phyloP scores from a whole-genome alignment of 305 asterid species.

The Solanum hybrid region DNA sequence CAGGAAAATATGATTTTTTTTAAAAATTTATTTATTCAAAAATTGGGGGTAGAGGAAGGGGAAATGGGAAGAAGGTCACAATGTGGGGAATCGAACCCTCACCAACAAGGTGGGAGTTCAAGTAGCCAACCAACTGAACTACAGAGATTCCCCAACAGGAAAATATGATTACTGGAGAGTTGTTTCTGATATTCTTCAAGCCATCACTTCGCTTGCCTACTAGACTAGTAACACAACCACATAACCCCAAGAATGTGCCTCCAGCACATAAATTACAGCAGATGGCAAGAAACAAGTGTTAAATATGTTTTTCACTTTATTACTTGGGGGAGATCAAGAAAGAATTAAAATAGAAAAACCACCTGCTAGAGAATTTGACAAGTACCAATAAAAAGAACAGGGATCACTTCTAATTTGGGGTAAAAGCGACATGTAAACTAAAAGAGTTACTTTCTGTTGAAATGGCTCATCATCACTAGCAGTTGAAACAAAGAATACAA shows the following conservation, averaged over 20 bases:
- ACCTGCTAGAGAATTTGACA: neutral
- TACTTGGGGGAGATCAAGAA: neutral
- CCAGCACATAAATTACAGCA: neutral
- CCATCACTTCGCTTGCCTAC: neutral
- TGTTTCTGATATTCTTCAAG: neutral
- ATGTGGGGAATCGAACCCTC: neutral
- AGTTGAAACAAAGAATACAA: neutral
- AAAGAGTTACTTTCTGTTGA: neutral
- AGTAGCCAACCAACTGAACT: neutral
- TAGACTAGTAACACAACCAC: neutral
- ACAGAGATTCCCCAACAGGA: neutral
- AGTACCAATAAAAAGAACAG: neutral
- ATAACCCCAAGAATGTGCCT: neutral
- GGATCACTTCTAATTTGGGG: neutral
- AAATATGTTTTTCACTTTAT: neutral
- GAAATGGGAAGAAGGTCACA: neutral
- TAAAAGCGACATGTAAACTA: neutral
- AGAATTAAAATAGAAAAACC: neutral
- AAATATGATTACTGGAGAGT: neutral
- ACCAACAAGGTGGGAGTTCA: neutral
- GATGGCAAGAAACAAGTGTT: neutral
- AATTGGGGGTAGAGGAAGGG: neutral
- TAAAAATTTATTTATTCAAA: neutral
- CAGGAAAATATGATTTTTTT: neutral
- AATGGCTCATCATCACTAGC: neutral